Base-by-base conservation (phyloP, 345 rosid genomes). In the Turnera subulata region DNA sequence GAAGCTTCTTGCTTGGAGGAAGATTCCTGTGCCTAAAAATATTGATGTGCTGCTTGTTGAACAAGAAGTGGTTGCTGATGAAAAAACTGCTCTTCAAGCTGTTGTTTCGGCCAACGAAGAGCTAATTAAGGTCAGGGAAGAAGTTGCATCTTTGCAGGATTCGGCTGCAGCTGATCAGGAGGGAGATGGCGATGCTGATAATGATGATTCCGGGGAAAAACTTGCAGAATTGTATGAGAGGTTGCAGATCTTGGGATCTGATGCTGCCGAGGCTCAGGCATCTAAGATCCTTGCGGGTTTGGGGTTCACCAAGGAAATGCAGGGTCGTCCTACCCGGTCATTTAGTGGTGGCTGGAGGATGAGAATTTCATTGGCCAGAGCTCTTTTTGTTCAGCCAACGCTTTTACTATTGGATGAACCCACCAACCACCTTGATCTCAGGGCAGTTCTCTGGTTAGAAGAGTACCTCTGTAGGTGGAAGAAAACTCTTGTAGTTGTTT, bases 321-420 rank as follows among this genome's bases (percentile, higher is more conserved):
- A 88, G 63, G 84, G 57, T 26, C 85, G 90, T 48, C 75, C 92
- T 13, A 91, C 98, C 17, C 56, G 51, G 65, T 91, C 95, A 6
- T 92, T 92, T 68, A 92, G 98, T 67, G 98, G 96, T 73, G 98
- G 98, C 18, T 92, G 96, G 98, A 86, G 98, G 77, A 92, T 92
- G 98, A 76, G 98, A 65, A 88, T 91, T 59, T 91, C 98, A 2
- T 67, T 91, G 62, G 98, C 96, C 14, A 76, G 98, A 73, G 98
- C 98, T 47, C 92, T 91, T 45, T 91, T 91, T 70, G 82, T 91
- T 69, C 98, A 88, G 22, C 98, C 96, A 20, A 91, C 98, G 21
- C 87, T 92, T 35, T 64, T 92, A 69, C 54, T 89, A 63, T 71
- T 92, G 65, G 96, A 92, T 76, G 98, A 92, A 63, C 98, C 98